Percentiles rank a stretch among this genome's conserved stretches.
Conservation (phyloP, 371 early-diverging fungal species). For the Saksenaea vasiformis region DNA sequence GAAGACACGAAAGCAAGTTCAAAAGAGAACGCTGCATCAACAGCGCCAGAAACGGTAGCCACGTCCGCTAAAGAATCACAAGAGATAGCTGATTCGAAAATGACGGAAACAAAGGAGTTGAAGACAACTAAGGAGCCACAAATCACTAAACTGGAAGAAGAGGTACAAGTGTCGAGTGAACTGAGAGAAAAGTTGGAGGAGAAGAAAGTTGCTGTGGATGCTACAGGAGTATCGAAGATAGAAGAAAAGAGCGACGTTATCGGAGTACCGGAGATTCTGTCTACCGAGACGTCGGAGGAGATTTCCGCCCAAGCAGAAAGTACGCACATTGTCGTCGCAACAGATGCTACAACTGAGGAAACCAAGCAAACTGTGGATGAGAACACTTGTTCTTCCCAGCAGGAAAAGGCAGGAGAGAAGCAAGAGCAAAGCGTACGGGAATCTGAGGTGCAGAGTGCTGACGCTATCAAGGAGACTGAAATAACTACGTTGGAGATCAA, state of each 20-base stretch:
- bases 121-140: background rate
- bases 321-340: background rate
- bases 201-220: background rate
- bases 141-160: too few species aligned
- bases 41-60: background rate
- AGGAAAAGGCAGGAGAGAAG: background rate
- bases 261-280: background rate
- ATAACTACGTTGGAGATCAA: slow-evolving; percentile 2
- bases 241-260: slow-evolving; percentile 1
- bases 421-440: background rate
- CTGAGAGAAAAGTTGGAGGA: too few species aligned
- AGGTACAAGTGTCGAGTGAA: too few species aligned
- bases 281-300: background rate
- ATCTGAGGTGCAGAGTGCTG: background rate
- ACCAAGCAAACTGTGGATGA: background rate
- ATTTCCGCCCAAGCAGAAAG: background rate
- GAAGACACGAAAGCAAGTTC: background rate
- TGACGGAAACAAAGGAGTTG: background rate
- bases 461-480: background rate
- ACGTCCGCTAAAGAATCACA: too few species aligned
- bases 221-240: background rate
- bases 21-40: background rate
- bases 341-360: background rate
- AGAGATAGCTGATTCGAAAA: background rate
- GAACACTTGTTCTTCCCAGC: background rate